phyloP scores from a whole-genome alignment of 1,139 yeast species.

The Yamadazyma sp. region DNA sequence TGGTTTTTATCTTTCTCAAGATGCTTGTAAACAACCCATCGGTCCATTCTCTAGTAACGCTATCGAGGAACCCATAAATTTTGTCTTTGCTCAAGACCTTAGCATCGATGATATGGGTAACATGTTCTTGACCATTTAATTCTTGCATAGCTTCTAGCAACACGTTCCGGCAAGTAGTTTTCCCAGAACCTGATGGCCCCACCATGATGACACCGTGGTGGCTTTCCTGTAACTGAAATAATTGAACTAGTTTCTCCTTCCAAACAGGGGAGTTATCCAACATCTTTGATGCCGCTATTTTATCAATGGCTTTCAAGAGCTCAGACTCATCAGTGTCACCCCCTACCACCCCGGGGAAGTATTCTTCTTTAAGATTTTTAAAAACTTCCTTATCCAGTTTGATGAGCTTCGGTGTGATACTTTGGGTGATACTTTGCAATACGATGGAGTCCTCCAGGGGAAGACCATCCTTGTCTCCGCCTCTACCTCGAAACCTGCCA shows the following conservation, averaged over 20 bases:
- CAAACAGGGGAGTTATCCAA: slow-evolving; percentile 37
- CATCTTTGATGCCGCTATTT: slow-evolving; percentile 19
- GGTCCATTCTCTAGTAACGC: slow-evolving; percentile 85
- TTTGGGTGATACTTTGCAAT: slow-evolving; percentile 54
- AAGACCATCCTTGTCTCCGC: neutral
- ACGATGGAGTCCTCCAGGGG: slow-evolving; percentile 42
- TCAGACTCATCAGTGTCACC: slow-evolving; percentile 14
- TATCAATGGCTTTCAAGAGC: slow-evolving; percentile 15
- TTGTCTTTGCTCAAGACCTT: slow-evolving; percentile 68
- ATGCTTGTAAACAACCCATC: slow-evolving; percentile 83
- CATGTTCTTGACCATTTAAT: slow-evolving; percentile 35
- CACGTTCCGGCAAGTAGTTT: slow-evolving; percentile 55
- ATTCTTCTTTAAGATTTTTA: slow-evolving; percentile 24
- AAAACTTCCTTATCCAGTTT: slow-evolving; percentile 49
- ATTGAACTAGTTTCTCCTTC: slow-evolving; percentile 60
- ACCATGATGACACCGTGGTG: slow-evolving; percentile 83
- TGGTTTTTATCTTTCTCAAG: slow-evolving; percentile 59
- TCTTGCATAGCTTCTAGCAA: slow-evolving; percentile 46
- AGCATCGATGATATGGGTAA: slow-evolving; percentile 61
- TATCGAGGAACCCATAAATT: slow-evolving; percentile 71
- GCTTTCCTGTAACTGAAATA: slow-evolving; percentile 59
- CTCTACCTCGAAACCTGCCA: slow-evolving; percentile 46
- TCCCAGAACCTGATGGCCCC: slow-evolving; percentile 79
- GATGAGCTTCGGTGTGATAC: slow-evolving; percentile 66
- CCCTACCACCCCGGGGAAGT: slow-evolving; percentile 22